Percentiles rank a stretch among this genome's conserved stretches.
Conservation (phyloP, 2,329 filamentous ascomycete species). For the Parastagonospora avenae region DNA sequence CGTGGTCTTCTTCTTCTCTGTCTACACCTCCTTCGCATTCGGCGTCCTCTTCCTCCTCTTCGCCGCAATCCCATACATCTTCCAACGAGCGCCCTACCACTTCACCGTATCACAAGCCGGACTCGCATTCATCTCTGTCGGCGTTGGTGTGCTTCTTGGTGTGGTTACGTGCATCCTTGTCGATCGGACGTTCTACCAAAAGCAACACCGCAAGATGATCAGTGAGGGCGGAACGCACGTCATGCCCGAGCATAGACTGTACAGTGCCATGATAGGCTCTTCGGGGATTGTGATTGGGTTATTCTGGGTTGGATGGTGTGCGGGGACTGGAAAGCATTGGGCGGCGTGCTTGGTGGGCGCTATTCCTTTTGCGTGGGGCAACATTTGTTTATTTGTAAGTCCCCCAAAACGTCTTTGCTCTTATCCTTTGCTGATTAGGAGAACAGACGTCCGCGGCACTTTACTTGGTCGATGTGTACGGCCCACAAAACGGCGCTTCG, state of each 20-base stretch:
- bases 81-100: conserved; percentile 35
- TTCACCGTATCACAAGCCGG: conserved; percentile 38
- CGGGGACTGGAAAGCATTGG: conserved; percentile 55
- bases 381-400: conserved; percentile 64
- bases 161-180: conserved; percentile 38
- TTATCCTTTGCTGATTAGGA: background rate
- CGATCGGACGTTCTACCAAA: conserved; percentile 46
- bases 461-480: conserved; percentile 42
- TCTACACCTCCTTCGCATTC: conserved; percentile 45
- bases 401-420: background rate
- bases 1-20: conserved; percentile 40
- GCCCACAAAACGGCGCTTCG: conserved; percentile 39
- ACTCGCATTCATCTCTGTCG: conserved; percentile 42
- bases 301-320: conserved; percentile 67
- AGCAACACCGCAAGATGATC: conserved; percentile 31
- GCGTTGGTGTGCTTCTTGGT: conserved; percentile 35
- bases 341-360: conserved; percentile 58
- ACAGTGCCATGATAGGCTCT: conserved; percentile 64
- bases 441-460: conserved; percentile 31
- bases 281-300: conserved; percentile 59
- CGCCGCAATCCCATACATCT: conserved; percentile 41
- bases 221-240: conserved; percentile 36
- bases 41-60: conserved; percentile 45
- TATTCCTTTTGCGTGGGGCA: conserved; percentile 64
- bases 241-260: conserved; percentile 63